Base-by-base conservation (phyloP, 176 grass and related monocot genomes). In the Thalia dealbata region DNA sequence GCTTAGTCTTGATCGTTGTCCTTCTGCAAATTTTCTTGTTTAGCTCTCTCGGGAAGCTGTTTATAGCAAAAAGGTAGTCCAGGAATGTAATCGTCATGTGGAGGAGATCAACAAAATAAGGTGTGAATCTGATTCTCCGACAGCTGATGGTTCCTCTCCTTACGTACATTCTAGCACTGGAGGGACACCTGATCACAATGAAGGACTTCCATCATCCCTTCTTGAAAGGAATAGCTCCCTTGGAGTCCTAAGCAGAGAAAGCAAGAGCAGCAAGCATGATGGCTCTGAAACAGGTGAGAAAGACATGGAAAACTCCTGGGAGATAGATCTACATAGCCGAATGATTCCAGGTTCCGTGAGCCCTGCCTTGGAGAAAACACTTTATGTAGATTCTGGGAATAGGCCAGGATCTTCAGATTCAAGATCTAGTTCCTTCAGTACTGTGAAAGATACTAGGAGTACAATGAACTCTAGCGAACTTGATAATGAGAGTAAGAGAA, bases 21-120 rank as follows among this genome's bases (percentile, higher is more conserved):
- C 7, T 72, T 28, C 18, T 54, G 6, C 8, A 6, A 2, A 7
- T 70, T 44, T 60, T 50, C 38, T 30, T 71, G 52, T 74, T 55
- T 89, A 99, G 95, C 85, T 80, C 50, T 91, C 84, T 64, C 95
- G 95, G 95, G 95, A 91, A 65, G 85, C 84, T 19, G 88, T 95
- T 70, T 91, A 87, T 55, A 91, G 86, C 61, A 86, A 95, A 76
- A 95, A 99, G 71, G 51, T 88, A 50, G 87, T 84, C 64, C 83
- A 87, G 74, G 82, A 84, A 69, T 81, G 84, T 77, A 35, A 79
- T 83, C 45, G 59, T 51, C 78, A 84, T 81, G 72, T 46, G 51
- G 81, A 82, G 28, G 86, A 30, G 8, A 88, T 73, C 50, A 95
- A 85, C 77, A 99, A 89, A 69, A 50, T 88, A 69, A 89, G 86